phyloP scores from a whole-genome alignment of 805 yeast species.

The Zygosaccharomyces rouxii region DNA sequence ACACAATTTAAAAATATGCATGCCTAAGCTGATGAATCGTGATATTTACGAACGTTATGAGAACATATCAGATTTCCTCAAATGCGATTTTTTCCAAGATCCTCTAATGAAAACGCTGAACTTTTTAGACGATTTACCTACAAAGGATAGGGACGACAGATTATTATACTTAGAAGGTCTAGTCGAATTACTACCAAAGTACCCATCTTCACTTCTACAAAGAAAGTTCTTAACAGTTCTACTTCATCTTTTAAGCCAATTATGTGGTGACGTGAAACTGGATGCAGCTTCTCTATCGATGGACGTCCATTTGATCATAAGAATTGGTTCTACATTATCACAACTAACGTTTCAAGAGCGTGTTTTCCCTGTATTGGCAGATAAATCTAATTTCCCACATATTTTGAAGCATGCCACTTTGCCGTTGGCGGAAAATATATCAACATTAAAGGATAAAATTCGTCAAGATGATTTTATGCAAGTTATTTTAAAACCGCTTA shows the following conservation, averaged over 20 bases:
- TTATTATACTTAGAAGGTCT: conserved; percentile 64
- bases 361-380: conserved; percentile 43
- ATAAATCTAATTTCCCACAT: conserved; percentile 18
- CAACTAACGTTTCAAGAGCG: conserved; percentile 73
- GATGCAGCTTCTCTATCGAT: conserved; percentile 39
- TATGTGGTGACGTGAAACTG: conserved; percentile 35
- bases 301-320: conserved; percentile 49
- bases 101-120: conserved; percentile 76
- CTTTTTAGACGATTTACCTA: conserved; percentile 76
- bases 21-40: conserved; percentile 50
- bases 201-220: conserved; percentile 53
- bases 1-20: conserved; percentile 41
- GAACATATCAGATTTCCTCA: conserved; percentile 50
- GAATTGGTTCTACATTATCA: conserved; percentile 63
- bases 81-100: conserved; percentile 73
- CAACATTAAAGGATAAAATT: conserved; percentile 45
- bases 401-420: conserved; percentile 28
- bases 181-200: conserved; percentile 47
- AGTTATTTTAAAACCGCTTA: conserved; percentile 27
- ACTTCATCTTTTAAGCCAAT: conserved; percentile 44
- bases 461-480: conserved; percentile 47
- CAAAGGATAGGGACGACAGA: conserved; percentile 65
- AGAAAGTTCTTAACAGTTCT: conserved; percentile 74
- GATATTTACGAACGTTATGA: conserved; percentile 55
- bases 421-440: conserved; percentile 46